Evolutionary conservation across 2,329 filamentous ascomycete genomes (phyloP).

Genomic region (Plenodomus tracheiphilus): DNA sequence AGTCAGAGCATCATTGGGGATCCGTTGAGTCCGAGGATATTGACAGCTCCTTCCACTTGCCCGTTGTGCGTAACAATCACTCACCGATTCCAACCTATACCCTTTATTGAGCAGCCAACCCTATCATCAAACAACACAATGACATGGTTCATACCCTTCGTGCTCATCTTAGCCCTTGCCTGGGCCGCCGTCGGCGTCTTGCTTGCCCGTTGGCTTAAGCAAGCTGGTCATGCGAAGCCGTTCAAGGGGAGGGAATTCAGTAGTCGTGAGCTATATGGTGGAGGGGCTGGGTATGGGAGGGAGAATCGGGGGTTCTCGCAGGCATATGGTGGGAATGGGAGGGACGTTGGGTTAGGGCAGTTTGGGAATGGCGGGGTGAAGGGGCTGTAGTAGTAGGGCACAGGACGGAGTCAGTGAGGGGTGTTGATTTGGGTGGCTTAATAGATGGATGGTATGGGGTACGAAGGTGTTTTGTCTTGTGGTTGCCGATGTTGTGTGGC

Average conservation of each 20-base stretch:
- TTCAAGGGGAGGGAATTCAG: constrained; percentile 12
- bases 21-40: no score
- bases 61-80: neutral
- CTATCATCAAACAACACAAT: neutral
- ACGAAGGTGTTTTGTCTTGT: neutral
- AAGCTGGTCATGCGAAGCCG: constrained; percentile 16
- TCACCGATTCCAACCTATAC: neutral
- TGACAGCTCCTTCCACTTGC: neutral
- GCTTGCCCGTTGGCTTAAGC: constrained; percentile 23
- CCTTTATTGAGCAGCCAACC: neutral
- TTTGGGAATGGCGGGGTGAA: constrained; percentile 21
- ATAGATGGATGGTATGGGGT: neutral
- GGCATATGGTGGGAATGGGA: neutral
- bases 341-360: constrained; percentile 10
- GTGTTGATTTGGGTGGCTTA: neutral
- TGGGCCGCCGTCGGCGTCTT: constrained; percentile 21
- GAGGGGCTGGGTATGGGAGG: constrained; percentile 13
- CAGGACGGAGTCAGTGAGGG: no score
- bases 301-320: neutral
- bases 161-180: constrained; percentile 18
- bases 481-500: no score
- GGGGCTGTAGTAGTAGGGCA: constrained; percentile 11
- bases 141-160: constrained; percentile 15
- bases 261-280: constrained; percentile 10
- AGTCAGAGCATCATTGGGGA: no score